These are phyloP conservation scores for Actinomortierella wolfii DNA, from an alignment of 371 early-diverging fungal genomes.

Conservation along the genomic window DNA sequence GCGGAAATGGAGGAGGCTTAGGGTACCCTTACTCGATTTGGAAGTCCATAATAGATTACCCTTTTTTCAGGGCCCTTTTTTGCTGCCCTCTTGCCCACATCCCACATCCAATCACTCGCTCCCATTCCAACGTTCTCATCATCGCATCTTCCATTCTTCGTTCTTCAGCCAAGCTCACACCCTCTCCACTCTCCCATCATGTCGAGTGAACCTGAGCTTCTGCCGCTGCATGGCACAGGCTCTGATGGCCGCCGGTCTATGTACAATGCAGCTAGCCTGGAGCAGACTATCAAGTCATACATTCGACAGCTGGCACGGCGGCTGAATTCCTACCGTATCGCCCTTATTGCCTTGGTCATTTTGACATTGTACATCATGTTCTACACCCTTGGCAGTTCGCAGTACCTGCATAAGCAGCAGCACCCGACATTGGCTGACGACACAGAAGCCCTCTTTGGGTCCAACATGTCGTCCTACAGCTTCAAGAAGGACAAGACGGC, in stretches of 20 bases:
- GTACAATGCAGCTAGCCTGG: conserved; percentile 3
- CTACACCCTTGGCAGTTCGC: no score
- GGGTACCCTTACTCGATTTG: no score
- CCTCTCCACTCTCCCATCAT: conserved; percentile 9
- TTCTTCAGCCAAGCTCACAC: neutral
- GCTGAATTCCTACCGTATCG: conserved; percentile 12
- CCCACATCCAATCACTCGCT: no score
- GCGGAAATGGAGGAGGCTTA: no score
- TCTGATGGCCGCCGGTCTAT: conserved; percentile 13
- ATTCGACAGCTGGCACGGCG: conserved; percentile 16
- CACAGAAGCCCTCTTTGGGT: no score
- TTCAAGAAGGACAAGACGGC: conserved; percentile 15
- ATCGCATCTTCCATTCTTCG: neutral
- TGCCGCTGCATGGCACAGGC: conserved; percentile 27
- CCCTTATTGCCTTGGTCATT: conserved; percentile 17
- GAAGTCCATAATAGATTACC: no score
- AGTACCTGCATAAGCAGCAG: no score
- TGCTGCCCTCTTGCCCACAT: no score
- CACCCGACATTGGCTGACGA: no score
- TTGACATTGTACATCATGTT: conserved; percentile 18
- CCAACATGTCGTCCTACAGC: no score
- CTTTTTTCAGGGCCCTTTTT: no score
- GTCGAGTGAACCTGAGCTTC: conserved; percentile 25
- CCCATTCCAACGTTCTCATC: no score
- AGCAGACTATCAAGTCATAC: conserved; percentile 6